These are phyloP conservation scores for Halophytophthora polymorphica DNA, from an alignment of 352 stramenopile genomes.

Conservation along the genomic window DNA sequence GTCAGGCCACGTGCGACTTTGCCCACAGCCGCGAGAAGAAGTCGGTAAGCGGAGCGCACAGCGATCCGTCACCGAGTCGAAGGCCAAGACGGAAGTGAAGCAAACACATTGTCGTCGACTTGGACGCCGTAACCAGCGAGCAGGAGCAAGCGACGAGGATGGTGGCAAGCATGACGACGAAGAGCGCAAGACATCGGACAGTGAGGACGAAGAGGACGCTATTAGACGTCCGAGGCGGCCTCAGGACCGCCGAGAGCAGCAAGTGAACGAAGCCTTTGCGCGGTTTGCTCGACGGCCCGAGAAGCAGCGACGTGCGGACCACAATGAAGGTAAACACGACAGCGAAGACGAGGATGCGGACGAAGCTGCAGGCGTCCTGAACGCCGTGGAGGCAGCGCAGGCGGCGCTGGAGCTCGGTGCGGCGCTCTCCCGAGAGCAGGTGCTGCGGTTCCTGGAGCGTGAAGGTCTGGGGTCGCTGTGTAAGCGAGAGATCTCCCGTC, in stretches of 20 bases:
- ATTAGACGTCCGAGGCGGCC: conserved; percentile 2
- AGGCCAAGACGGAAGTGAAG: background rate
- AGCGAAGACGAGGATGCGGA: conserved; percentile 30
- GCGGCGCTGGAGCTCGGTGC: conserved; percentile 66
- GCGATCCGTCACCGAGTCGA: background rate
- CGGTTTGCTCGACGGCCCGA: conserved; percentile 21
- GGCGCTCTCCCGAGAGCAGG: conserved; percentile 54
- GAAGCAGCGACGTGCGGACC: background rate
- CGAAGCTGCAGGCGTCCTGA: conserved; percentile 15
- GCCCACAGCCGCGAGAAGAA: conserved; percentile 22
- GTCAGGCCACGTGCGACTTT: conserved; percentile 67
- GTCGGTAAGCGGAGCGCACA: background rate
- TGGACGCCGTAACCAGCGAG: background rate
- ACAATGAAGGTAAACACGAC: conserved; percentile 15
- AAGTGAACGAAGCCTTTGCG: conserved; percentile 27
- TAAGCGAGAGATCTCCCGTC: conserved; percentile 28
- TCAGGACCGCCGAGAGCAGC: conserved; percentile 15
- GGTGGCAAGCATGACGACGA: conserved; percentile 12
- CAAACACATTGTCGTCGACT: background rate
- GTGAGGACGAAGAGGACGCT: conserved; percentile 21
- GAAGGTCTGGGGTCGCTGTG: conserved; percentile 41
- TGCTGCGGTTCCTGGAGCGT: conserved; percentile 52
- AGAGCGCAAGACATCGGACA: conserved; percentile 32
- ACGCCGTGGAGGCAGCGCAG: conserved; percentile 55
- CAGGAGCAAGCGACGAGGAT: conserved; percentile 11